These are phyloP conservation scores for Saxophila tyrrhenica DNA, from an alignment of 495 filamentous ascomycete species.

Conservation along the genomic window DNA sequence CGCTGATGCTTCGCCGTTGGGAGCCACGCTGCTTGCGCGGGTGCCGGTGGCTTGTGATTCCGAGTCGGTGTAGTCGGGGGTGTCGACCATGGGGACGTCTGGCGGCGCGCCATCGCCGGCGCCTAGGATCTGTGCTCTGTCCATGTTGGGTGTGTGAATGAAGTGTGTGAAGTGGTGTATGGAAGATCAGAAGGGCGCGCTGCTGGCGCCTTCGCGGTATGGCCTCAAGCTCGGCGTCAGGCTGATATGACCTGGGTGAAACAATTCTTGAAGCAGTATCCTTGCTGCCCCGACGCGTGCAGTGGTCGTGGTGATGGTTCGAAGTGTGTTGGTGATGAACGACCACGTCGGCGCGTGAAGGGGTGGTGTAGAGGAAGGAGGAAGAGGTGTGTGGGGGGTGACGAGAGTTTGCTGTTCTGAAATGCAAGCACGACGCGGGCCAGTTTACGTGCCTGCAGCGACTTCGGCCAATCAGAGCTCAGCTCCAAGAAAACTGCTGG, in stretches of 20 bases:
- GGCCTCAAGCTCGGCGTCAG: neutral
- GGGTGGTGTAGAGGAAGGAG: neutral
- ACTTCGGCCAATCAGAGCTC: neutral
- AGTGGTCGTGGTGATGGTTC: neutral
- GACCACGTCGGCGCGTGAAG: neutral
- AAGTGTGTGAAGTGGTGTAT: neutral
- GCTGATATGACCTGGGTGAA: neutral
- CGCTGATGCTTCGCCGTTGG: constrained; percentile 45
- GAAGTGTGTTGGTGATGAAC: neutral
- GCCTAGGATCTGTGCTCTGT: constrained; percentile 2
- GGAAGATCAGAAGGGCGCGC: neutral
- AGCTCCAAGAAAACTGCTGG: neutral
- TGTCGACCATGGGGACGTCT: constrained; percentile 19
- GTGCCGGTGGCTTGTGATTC: constrained; percentile 82
- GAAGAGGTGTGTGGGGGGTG: neutral
- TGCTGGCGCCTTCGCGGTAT: neutral
- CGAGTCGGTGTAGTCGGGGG: constrained; percentile 46
- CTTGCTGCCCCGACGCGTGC: neutral
- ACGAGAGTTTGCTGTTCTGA: neutral
- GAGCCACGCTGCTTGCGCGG: constrained; percentile 70
- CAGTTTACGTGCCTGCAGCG: neutral
- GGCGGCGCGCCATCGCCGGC: constrained; percentile 16
- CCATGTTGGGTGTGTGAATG: constrained; percentile 4
- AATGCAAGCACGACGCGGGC: neutral
- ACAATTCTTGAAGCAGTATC: neutral